Evolutionary conservation across 768 basidiomycete species (phyloP), one percentile per base, ranked within the genome.

Genomic region (Glaciozyma martinii): DNA sequence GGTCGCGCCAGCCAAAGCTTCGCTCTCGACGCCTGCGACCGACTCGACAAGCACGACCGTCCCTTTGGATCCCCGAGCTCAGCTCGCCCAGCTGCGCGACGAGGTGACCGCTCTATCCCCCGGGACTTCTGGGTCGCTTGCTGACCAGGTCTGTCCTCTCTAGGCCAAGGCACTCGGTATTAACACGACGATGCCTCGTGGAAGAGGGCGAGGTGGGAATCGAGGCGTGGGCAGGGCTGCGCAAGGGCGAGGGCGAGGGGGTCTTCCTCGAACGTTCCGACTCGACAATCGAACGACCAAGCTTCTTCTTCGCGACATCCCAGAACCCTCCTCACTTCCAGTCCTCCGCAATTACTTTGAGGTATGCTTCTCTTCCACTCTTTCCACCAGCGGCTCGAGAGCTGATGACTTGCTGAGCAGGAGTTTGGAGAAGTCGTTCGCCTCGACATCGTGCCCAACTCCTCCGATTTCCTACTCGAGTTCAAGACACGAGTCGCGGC

Each of bases 201-300:
- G 50, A 19, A 27, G 53, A 6, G 53, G 53, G 29, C 29, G 53
- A 21, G 53, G 53, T 54, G 18, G 21, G 33, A 5, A 5, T 25
- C 23, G 40, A 15, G 55, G 37, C 5, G 21, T 32, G 21, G n/a
- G 46, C 46, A 6, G 46, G 7, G 16, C 32, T 15, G 10, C 21
- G 32, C 29, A 30, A 55, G 55, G 55, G 3, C 29, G 53, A 55
- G 55, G 55, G 3, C 3, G 55, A 10, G 55, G 55, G 5, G 27
- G 37, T 21, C n/a, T 21, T 5, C 21, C 37, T 25, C 37, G 55
- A 10, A 25, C 33, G 1, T 56, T 56, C 55, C 55, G 55, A 4
- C 25, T 56, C 37, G 55, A 56, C 55, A 40, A 56, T n/a, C 37
- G 55, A 8, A 40, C 37, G 18, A 40, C 37, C n/a, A 56, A 56